phyloP scores from a whole-genome alignment of 2,329 filamentous ascomycete species.

The Fusarium falciforme region DNA sequence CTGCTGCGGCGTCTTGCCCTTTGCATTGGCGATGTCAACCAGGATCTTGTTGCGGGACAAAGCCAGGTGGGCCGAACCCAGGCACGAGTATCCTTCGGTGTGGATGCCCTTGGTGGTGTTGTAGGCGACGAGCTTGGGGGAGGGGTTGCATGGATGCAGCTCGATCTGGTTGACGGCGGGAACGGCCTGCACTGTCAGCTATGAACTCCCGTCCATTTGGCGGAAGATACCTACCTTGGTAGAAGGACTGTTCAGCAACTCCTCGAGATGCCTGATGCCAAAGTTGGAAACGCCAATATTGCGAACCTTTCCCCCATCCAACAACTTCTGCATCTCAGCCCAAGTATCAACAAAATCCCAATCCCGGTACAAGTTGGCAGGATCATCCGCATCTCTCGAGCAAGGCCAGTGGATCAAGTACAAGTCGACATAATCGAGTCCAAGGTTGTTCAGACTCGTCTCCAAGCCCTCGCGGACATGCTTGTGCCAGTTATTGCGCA shows the following conservation, averaged over 20 bases:
- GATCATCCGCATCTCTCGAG: conserved; percentile 69
- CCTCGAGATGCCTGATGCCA: conserved; percentile 82
- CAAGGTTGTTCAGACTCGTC: conserved; percentile 69
- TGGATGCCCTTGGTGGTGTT: conserved; percentile 80
- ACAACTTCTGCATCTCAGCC: conserved; percentile 77
- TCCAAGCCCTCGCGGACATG: conserved; percentile 72
- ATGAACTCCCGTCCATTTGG: background rate
- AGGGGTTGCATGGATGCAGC: conserved; percentile 83
- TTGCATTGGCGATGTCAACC: conserved; percentile 70
- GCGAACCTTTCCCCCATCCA: conserved; percentile 76
- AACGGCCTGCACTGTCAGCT: conserved; percentile 53
- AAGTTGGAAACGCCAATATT: conserved; percentile 93
- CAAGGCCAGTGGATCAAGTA: conserved; percentile 81
- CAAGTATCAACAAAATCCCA: conserved; percentile 88
- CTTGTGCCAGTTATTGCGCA: conserved; percentile 84
- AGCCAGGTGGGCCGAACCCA: conserved; percentile 77
- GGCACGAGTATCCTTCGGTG: conserved; percentile 78
- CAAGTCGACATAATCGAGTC: conserved; percentile 74
- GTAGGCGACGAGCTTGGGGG: conserved; percentile 81
- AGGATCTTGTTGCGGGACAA: conserved; percentile 75
- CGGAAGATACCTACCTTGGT: conserved; percentile 61
- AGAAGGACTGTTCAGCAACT: conserved; percentile 73
- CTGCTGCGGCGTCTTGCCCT: conserved; percentile 79
- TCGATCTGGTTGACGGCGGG: conserved; percentile 86
- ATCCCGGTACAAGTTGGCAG: conserved; percentile 76